These are phyloP conservation scores for Globisporangium orthogonon DNA, from an alignment of 352 stramenopile species.

Conservation along the genomic window DNA sequence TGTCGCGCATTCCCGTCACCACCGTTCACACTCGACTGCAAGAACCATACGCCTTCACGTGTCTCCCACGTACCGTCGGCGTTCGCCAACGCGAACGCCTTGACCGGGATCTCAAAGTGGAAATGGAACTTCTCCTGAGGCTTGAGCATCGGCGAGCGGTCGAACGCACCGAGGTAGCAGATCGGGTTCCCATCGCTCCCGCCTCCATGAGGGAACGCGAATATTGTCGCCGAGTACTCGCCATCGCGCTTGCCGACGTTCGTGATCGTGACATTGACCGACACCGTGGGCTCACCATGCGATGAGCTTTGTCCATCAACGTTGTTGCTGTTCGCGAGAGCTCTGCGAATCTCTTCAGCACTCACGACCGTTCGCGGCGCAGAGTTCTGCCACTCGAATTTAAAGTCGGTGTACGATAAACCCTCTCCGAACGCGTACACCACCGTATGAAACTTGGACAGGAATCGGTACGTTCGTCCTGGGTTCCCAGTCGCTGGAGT, in stretches of 20 bases:
- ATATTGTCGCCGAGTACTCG: constrained; percentile 37
- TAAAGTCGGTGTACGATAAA: constrained; percentile 74
- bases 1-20: constrained; percentile 14
- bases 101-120: constrained; percentile 26
- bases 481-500: constrained; percentile 42
- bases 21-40: constrained; percentile 17
- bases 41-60: constrained; percentile 33
- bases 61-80: constrained; percentile 28
- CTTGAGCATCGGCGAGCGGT: constrained; percentile 33
- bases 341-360: constrained; percentile 7
- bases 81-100: constrained; percentile 34
- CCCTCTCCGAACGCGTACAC: constrained; percentile 79
- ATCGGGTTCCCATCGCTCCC: constrained; percentile 26
- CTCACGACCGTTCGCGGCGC: constrained; percentile 12
- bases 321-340: constrained; percentile 4
- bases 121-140: constrained; percentile 17
- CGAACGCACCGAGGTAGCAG: constrained; percentile 52
- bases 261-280: constrained; percentile 29
- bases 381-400: constrained; percentile 25
- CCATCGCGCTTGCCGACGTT: constrained; percentile 37
- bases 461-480: constrained; percentile 85
- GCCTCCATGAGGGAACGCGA: constrained; percentile 22
- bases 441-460: constrained; percentile 26
- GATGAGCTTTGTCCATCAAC: constrained; percentile 6
- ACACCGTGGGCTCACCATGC: constrained; percentile 8